phyloP scores from a whole-genome alignment of 352 stramenopile genomes.

The Elongisporangium undulatum region DNA sequence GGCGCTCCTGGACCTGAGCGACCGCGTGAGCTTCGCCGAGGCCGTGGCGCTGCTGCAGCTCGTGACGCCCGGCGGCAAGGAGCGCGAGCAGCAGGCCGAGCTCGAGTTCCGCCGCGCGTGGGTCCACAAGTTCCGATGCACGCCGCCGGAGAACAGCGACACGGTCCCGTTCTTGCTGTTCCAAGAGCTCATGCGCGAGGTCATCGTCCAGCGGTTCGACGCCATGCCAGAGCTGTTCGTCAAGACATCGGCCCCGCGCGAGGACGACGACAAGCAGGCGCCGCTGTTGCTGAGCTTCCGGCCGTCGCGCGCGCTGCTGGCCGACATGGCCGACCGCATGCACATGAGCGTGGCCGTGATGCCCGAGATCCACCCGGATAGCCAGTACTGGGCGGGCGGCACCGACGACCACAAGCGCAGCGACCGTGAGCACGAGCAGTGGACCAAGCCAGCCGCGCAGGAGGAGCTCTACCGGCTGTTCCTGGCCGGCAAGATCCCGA shows the following conservation, averaged over 20 bases:
- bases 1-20: neutral
- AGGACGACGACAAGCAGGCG: conserved; percentile 14
- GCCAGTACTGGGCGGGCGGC: conserved; percentile 31
- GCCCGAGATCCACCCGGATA: conserved; percentile 39
- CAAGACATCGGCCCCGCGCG: conserved; percentile 17
- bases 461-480: conserved; percentile 73
- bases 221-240: conserved; percentile 36
- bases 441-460: conserved; percentile 33
- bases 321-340: conserved; percentile 35
- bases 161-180: conserved; percentile 46
- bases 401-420: conserved; percentile 19
- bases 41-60: conserved; percentile 42
- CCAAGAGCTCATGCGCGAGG: conserved; percentile 61
- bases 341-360: conserved; percentile 40
- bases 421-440: conserved; percentile 24
- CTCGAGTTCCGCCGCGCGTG: conserved; percentile 52
- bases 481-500: conserved; percentile 48
- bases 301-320: conserved; percentile 37
- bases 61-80: conserved; percentile 39
- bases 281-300: conserved; percentile 48
- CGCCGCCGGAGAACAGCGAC: conserved; percentile 33
- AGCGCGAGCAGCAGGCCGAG: conserved; percentile 33
- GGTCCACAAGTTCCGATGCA: conserved; percentile 64
- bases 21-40: conserved; percentile 44
- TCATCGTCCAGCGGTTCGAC: conserved; percentile 65